phyloP scores from a whole-genome alignment of 805 yeast genomes.

The Wickerhamiella hasegawae region DNA sequence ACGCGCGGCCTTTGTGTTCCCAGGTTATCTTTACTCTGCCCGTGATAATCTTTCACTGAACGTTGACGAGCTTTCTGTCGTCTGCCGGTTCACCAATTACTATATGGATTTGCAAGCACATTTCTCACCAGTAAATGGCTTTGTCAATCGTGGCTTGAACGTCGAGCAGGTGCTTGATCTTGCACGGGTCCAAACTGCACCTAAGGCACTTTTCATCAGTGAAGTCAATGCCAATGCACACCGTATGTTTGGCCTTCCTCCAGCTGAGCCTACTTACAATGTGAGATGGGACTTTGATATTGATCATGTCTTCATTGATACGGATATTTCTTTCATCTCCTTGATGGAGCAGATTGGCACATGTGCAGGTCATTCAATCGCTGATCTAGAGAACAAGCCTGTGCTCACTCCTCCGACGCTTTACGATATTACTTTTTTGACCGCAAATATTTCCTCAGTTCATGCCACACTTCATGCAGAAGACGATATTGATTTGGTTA shows the following conservation, averaged over 20 bases:
- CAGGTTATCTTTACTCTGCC: constrained; percentile 53
- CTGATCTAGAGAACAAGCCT: constrained; percentile 64
- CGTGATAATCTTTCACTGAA: constrained; percentile 43
- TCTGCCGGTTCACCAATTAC: constrained; percentile 73
- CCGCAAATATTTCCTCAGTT: constrained; percentile 37
- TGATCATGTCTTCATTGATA: constrained; percentile 40
- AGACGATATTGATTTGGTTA: constrained; percentile 12
- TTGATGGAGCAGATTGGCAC: constrained; percentile 26
- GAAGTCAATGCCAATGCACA: constrained; percentile 39
- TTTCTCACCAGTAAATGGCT: constrained; percentile 38
- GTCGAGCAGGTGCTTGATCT: constrained; percentile 9
- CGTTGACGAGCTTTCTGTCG: constrained; percentile 55
- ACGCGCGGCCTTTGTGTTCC: constrained; percentile 58
- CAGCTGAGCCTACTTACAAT: constrained; percentile 69
- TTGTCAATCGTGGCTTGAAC: constrained; percentile 7
- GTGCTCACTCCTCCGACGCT: constrained; percentile 37
- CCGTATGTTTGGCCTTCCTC: constrained; percentile 85
- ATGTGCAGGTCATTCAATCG: constrained; percentile 45
- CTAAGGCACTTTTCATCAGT: constrained; percentile 8
- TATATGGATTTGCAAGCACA: constrained; percentile 80
- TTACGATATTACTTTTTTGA: constrained; percentile 53
- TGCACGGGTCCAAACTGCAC: constrained; percentile 7
- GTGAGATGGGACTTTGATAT: constrained; percentile 80
- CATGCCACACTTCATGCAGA: constrained; percentile 27
- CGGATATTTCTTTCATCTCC: constrained; percentile 30